These are phyloP conservation scores for Strigomonas galati DNA, from an alignment of 208 protist genomes.

Conservation along the genomic window DNA sequence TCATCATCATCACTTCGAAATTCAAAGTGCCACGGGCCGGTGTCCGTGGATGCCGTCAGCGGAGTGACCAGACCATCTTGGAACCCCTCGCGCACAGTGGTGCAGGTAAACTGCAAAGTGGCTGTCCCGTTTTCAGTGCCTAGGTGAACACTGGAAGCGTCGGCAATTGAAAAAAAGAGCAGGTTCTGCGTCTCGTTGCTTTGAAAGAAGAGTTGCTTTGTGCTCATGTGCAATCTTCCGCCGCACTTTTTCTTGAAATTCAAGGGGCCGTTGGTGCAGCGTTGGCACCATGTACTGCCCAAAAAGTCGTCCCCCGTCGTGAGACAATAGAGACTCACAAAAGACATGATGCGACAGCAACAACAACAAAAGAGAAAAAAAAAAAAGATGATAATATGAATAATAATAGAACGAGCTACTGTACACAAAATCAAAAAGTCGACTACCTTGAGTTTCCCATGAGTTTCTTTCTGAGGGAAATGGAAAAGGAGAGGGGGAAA, in stretches of 20 bases:
- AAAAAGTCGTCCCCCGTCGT: conserved; percentile 29
- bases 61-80: not conserved
- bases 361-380: not conserved
- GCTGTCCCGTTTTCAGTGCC: too few species aligned
- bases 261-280: conserved; percentile 14
- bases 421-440: not conserved
- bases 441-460: not conserved
- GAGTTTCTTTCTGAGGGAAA: not conserved
- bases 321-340: conserved; percentile 37
- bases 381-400: not conserved
- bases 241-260: conserved; percentile 8
- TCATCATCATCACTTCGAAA: not conserved
- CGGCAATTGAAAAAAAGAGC: not conserved
- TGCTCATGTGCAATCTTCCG: conserved; percentile 23
- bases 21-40: conserved; percentile 11
- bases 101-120: conserved; percentile 7
- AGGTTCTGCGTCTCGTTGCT: not conserved
- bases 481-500: conserved; percentile 2
- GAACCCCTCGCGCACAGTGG: conserved; percentile 10
- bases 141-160: not conserved
- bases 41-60: not conserved
- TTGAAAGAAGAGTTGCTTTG: conserved; percentile 31
- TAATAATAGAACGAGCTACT: too few species aligned
- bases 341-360: too few species aligned
- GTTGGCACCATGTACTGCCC: conserved; percentile 14